Base-by-base conservation (phyloP, 2,329 filamentous ascomycete species). In the Aureobasidium sp. region DNA sequence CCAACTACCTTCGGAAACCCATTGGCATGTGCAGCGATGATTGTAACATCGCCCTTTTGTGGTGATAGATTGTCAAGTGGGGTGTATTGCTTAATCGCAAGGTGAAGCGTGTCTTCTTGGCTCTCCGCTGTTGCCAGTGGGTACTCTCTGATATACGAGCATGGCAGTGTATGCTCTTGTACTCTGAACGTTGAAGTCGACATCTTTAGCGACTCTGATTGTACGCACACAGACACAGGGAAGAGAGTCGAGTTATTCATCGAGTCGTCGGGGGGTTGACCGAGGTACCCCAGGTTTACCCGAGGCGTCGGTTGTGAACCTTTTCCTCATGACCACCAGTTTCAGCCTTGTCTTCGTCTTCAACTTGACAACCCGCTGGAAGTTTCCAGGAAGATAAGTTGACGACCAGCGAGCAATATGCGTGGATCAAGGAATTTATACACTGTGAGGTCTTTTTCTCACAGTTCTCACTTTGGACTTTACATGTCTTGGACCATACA, bases 21-120 rank as follows among this genome's bases (percentile, higher is more conserved):
- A 77, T 97, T 97, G 54, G 91, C 93, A 75, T 97, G 92, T 5
- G 88, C 87, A 11, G 83, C 91, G 61, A 97, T 85, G 63, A 97
- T 86, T 25, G 91, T 97, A 9, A 97, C 78, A 73, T 94, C 90
- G 37, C 90, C 89, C 1, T 85, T 83, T 65, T 84, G 79, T 0
- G 90, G 88, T 29, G 77, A 74, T 0, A 78, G 80, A 68, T 92
- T 91, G 69, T 87, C 82, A 41, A 84, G 78, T 1, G 92, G 92
- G 0, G 83, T 88, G 72, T 97, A 97, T 71, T 97, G 90, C 78
- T 96, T 97, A 59, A 97, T 82, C 9, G 86, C 84, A 5, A 97
- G 75, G 59, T 85, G 76, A 3, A 97, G 79, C 6, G 83, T 79
- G 64, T 93, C 88, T 66, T 96, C 88, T 68, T 95, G 89, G 13